Conservation (phyloP, 2,329 filamentous ascomycete species). For the Botryotinia narcissicola region DNA sequence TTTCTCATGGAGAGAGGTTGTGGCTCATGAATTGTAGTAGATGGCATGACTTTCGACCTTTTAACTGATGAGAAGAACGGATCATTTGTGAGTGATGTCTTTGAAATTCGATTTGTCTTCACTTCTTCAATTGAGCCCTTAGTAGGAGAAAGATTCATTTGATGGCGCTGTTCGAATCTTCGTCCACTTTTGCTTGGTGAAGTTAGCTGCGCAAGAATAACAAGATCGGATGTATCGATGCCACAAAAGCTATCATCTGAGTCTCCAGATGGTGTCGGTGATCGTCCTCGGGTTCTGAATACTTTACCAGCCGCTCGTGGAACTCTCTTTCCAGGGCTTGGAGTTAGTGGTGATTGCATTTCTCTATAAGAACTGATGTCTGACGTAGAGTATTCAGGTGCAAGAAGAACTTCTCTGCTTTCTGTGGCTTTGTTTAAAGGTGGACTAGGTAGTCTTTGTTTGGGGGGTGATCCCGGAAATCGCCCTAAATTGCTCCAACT, state of each 20-base stretch:
- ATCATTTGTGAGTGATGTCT: constrained; percentile 23
- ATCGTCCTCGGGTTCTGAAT: constrained; percentile 17
- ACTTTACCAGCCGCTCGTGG: constrained; percentile 11
- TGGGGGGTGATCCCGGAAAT: constrained; percentile 26
- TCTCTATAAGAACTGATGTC: constrained; percentile 27
- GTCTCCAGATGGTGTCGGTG: constrained; percentile 24
- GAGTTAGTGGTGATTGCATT: constrained; percentile 23
- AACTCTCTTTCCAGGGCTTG: constrained; percentile 27
- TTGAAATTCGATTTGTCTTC: not conserved
- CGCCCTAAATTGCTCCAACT: constrained; percentile 13
- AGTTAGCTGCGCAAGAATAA: constrained; percentile 29
- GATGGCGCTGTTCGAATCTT: constrained; percentile 20
- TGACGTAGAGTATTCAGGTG: constrained; percentile 22
- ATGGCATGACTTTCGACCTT: constrained; percentile 25
- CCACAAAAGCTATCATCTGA: constrained; percentile 34
- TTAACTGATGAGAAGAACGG: constrained; percentile 31
- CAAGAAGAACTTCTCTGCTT: constrained; percentile 28
- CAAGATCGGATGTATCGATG: constrained; percentile 25
- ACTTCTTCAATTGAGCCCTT: constrained; percentile 19
- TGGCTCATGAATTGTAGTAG: constrained; percentile 20
- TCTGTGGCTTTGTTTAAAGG: constrained; percentile 23
- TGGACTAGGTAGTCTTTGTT: constrained; percentile 29
- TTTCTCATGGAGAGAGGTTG: constrained; percentile 32
- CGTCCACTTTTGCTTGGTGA: constrained; percentile 30
- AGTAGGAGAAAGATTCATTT: constrained; percentile 25